Conservation (phyloP, 2,329 filamentous ascomycete genomes). For the Karstenula rhodostoma region DNA sequence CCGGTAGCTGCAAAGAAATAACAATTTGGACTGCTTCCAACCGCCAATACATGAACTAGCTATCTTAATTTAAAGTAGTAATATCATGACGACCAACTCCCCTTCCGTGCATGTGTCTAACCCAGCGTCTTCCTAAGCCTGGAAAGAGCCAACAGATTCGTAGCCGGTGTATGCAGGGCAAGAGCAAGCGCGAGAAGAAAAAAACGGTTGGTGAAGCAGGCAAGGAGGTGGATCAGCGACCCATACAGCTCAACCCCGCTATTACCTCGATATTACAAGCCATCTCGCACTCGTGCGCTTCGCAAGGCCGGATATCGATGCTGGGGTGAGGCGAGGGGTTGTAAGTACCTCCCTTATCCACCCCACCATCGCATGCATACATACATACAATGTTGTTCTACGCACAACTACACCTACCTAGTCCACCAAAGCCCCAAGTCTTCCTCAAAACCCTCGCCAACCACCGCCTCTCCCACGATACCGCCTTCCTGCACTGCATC, state of each 20-base stretch:
- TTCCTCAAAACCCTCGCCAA: slow-evolving; percentile 14
- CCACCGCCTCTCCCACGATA: slow-evolving; percentile 19
- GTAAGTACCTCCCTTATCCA: background rate
- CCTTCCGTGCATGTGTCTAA: slow-evolving; percentile 19
- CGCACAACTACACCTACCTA: background rate
- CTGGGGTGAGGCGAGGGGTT: background rate
- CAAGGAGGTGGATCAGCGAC: background rate
- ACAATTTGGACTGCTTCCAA: background rate
- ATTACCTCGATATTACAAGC: background rate
- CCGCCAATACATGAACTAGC: too few relatives aligned
- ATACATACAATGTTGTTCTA: background rate
- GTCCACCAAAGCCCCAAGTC: background rate
- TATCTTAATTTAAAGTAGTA: too few relatives aligned
- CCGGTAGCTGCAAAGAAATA: background rate
- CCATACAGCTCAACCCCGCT: too few relatives aligned
- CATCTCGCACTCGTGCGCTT: slow-evolving; percentile 16
- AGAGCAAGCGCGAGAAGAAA: slow-evolving; percentile 26
- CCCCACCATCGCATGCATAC: background rate
- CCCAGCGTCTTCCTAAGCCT: slow-evolving; percentile 14
- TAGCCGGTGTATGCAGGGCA: slow-evolving; percentile 29
- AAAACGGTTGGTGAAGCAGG: slow-evolving; percentile 4
- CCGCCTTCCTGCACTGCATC: slow-evolving; percentile 21
- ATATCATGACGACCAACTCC: slow-evolving; percentile 6
- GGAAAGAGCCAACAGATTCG: slow-evolving; percentile 24
- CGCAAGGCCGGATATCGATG: slow-evolving; percentile 6